Percentiles rank a stretch among this genome's conserved stretches.
phyloP scores from a whole-genome alignment of 2,329 filamentous ascomycete genomes.

The Phoma sp. region DNA sequence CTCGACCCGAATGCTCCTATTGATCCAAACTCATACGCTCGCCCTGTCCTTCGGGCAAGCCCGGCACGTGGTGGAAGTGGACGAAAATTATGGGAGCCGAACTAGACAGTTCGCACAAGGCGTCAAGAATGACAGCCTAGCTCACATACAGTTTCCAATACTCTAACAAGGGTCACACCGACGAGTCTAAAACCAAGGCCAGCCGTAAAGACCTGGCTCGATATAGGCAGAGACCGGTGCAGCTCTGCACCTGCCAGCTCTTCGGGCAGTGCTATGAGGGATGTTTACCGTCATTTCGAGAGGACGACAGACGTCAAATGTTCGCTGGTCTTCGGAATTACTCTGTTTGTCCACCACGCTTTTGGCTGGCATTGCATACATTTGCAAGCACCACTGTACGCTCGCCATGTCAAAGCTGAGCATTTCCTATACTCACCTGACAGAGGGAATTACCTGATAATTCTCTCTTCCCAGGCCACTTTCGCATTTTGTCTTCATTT shows the following conservation, averaged over 20 bases:
- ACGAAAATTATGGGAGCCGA: slow-evolving; percentile 52
- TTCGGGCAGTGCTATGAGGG: not conserved
- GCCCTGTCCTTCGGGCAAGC: slow-evolving; percentile 40
- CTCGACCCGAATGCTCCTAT: slow-evolving; percentile 48
- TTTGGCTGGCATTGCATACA: not conserved
- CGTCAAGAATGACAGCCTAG: slow-evolving; percentile 13
- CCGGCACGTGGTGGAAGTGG: slow-evolving; percentile 42
- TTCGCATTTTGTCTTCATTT: not conserved
- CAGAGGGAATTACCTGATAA: not conserved
- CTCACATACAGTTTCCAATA: not conserved
- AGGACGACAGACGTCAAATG: not conserved
- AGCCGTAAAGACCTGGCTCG: not conserved
- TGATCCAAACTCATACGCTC: slow-evolving; percentile 51
- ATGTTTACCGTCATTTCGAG: not conserved
- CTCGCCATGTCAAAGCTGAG: not conserved
- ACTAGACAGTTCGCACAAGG: slow-evolving; percentile 28
- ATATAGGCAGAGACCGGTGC: not conserved
- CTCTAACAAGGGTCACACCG: not conserved
- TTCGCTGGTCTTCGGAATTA: not conserved
- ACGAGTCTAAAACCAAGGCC: not conserved
- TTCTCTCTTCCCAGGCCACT: not conserved
- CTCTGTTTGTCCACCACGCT: not conserved
- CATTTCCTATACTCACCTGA: not conserved
- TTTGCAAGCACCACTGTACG: not conserved
- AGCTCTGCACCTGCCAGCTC: not conserved